These are phyloP conservation scores for Fusarium dimerum DNA, from an alignment of 2,329 filamentous ascomycete genomes.

Conservation along the genomic window DNA sequence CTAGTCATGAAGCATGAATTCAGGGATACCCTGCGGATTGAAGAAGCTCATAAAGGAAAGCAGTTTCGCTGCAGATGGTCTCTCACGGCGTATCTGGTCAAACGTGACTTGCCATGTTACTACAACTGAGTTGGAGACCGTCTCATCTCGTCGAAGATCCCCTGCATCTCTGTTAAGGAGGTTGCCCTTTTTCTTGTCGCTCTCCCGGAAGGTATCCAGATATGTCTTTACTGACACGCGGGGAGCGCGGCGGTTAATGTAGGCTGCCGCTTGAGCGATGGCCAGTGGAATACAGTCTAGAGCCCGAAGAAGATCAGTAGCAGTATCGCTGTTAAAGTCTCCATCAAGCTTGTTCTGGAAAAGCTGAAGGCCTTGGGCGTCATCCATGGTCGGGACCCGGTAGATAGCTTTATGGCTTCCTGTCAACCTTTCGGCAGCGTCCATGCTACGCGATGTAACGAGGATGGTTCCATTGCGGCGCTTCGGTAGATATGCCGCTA, in stretches of 20 bases:
- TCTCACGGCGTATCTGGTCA: constrained; percentile 6
- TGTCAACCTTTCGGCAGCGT: constrained; percentile 11
- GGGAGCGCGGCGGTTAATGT: constrained; percentile 25
- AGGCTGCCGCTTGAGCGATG: constrained; percentile 32
- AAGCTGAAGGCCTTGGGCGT: constrained; percentile 10
- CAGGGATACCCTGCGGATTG: constrained; percentile 8
- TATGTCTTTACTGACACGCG: constrained; percentile 32
- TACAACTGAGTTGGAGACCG: constrained; percentile 11
- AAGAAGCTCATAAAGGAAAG: constrained; percentile 20
- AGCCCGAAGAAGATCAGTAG: constrained; percentile 11
- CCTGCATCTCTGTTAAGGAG: constrained; percentile 29
- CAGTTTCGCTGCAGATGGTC: neutral
- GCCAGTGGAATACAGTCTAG: constrained; percentile 34
- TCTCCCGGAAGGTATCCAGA: constrained; percentile 30
- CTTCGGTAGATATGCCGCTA: constrained; percentile 18
- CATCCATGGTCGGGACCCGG: constrained; percentile 11
- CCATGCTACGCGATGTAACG: constrained; percentile 16
- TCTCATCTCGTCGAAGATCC: constrained; percentile 16
- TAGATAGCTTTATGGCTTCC: constrained; percentile 10
- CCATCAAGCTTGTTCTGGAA: constrained; percentile 13
- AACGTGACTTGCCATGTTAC: constrained; percentile 13
- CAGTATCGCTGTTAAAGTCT: neutral
- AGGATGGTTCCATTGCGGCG: constrained; percentile 15
- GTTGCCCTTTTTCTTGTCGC: constrained; percentile 25
- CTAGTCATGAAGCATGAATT: constrained; percentile 5